Evolutionary conservation across 163 green algal genomes (phyloP), one percentile per base, ranked within the genome.

Genomic region (Prototheca stagnorum): DNA sequence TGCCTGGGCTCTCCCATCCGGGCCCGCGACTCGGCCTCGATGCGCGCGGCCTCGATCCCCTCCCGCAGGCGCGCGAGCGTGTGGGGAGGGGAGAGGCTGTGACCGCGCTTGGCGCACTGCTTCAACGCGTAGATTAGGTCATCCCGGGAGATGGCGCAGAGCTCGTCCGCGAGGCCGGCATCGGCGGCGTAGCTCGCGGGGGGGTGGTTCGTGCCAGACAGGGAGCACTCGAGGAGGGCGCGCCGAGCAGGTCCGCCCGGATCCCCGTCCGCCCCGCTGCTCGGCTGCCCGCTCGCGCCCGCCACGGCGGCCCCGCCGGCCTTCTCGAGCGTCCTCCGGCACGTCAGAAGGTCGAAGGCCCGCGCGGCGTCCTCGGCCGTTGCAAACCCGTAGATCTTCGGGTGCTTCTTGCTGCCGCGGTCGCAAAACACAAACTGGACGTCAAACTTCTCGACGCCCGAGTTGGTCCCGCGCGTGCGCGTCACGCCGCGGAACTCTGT

Each of bases 361-460:
- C 48, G 39, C 4, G 60, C 52, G 0, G 60, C 60, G 3, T 51
- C 47, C 6, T 48, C 47, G 12, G 56, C 27, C 4, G 36, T 39
- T 16, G 28, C 9, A 27, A 68, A 68, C 1, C 60, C 60, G 19
- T 68, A 68, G 16, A 68, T 56, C 55, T 68, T 68, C 11, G 60
- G 60, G 37, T 68, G 60, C 60, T 69, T 67, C 40, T 72, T 67
- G 11, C 52, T 57, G 20, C 59, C 55, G 23, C 44, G 41, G 54
- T 70, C 46, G 33, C 36, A 67, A 20, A 62, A 72, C 29, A 54
- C 65, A 69, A 71, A 72, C 47, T 54, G 54, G 28, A 56, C 53
- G 25, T 58, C 64, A 15, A 40, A 68, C 6, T 57, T 57, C 46
- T 53, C 26, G 2, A 52, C 12, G 3, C 59, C 46, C 39, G 47